A percentile compares a stretch with the other conserved stretches of the same genome.
phyloP scores from a whole-genome alignment of 192 early-diverging fungal species.

The Geosiphon pyriformis region DNA sequence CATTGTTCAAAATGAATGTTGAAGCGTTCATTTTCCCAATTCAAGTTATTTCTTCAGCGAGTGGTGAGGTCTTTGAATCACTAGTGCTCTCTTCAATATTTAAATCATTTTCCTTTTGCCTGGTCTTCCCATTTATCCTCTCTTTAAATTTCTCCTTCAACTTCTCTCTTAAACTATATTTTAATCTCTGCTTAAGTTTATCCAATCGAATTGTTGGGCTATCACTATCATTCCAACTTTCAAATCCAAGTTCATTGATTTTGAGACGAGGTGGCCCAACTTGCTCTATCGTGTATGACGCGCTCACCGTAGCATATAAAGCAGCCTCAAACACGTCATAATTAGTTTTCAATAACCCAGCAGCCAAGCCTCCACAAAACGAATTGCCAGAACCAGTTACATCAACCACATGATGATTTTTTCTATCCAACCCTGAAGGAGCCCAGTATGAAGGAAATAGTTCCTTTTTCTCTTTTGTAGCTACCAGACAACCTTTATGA shows the following conservation, averaged over 20 bases:
- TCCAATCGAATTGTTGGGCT: neutral
- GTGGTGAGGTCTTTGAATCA: too few species aligned
- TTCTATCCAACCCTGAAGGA: neutral
- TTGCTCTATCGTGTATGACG: conserved; percentile 40
- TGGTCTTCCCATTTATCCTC: neutral
- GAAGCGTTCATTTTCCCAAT: too few species aligned
- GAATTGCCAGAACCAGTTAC: conserved; percentile 44
- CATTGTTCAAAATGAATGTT: too few species aligned
- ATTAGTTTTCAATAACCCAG: conserved; percentile 30
- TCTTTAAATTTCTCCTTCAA: neutral
- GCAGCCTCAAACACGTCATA: conserved; percentile 30
- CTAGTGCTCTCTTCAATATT: too few species aligned
- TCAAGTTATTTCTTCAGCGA: too few species aligned
- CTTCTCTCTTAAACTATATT: neutral
- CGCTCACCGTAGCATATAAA: conserved; percentile 35
- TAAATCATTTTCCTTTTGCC: neutral
- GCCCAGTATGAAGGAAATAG: conserved; percentile 39
- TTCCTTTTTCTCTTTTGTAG: conserved; percentile 2
- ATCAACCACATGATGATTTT: conserved; percentile 25
- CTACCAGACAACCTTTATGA: conserved; percentile 25
- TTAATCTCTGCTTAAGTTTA: neutral
- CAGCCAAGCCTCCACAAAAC: conserved; percentile 41
- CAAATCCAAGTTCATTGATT: conserved; percentile 11
- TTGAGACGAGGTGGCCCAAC: conserved; percentile 30
- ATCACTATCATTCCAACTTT: neutral